Evolutionary conservation across 768 basidiomycete species (phyloP).

Genomic region (Xerocomus spinulosus): DNA sequence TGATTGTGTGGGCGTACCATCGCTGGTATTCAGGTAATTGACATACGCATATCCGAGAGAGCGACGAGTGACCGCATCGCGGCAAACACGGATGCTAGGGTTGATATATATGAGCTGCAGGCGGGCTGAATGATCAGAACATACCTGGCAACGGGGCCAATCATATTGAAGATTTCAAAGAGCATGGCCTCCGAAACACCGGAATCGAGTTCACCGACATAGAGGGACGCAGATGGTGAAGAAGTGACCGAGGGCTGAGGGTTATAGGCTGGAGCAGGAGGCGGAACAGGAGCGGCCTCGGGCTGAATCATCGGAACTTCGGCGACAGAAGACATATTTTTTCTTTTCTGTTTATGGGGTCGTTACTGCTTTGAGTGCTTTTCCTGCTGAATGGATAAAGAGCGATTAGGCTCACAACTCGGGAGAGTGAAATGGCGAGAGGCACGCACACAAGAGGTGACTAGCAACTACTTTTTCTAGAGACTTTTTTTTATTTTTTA

Average conservation of each 20-base stretch:
- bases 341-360: constrained; percentile 52
- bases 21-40: constrained; percentile 93
- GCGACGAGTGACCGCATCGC: constrained; percentile 98
- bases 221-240: constrained; percentile 87
- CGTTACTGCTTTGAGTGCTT: constrained; percentile 93
- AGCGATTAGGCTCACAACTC: constrained; percentile 12
- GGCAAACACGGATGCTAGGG: constrained; percentile 93
- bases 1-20: constrained; percentile 55
- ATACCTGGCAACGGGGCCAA: constrained; percentile 96
- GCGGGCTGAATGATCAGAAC: constrained; percentile 21
- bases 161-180: constrained; percentile 99
- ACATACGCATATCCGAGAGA: constrained; percentile 99
- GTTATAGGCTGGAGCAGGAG: constrained; percentile 53
- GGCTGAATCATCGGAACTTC: constrained; percentile 52
- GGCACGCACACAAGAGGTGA: constrained; percentile 62
- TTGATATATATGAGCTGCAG: not conserved
- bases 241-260: constrained; percentile 49
- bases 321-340: constrained; percentile 54
- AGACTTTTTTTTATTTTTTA: constrained; percentile 60
- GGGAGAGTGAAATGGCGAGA: constrained; percentile 13
- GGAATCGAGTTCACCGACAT: constrained; percentile 98
- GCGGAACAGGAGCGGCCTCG: constrained; percentile 42
- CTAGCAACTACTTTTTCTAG: constrained; percentile 71
- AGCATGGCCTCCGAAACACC: constrained; percentile 99
- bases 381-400: constrained; percentile 44